Percentiles rank a stretch among this genome's conserved stretches.
These are phyloP conservation scores for Phlebiopsis flavidoalba DNA, from an alignment of 768 basidiomycete species.

Conservation along the genomic window DNA sequence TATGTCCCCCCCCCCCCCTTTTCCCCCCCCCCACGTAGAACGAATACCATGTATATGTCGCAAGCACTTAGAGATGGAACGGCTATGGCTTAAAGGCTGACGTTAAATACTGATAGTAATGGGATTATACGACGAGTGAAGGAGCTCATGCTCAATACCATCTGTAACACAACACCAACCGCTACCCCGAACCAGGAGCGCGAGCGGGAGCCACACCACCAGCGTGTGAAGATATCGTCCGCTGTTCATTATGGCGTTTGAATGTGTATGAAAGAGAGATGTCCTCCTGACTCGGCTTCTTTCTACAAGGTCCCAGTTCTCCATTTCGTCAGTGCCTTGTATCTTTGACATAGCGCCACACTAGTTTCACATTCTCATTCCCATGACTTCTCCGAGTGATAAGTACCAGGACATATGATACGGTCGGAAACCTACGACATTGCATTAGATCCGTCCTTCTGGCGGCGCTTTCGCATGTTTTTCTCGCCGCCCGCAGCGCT, in stretches of 20 bases:
- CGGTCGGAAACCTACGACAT: background rate
- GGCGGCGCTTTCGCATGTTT: background rate
- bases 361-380: background rate
- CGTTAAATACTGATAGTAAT: no score
- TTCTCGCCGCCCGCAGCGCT: background rate
- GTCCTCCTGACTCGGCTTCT: background rate
- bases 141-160: no score
- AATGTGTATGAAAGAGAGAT: background rate
- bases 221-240: background rate
- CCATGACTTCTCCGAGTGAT: background rate
- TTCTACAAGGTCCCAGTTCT: background rate
- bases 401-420: background rate
- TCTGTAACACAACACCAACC: no score
- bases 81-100: no score
- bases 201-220: no score
- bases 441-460: background rate
- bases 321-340: background rate
- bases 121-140: no score
- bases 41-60: no score
- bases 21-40: no score
- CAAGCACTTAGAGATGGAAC: no score
- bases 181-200: no score
- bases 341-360: background rate
- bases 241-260: background rate
- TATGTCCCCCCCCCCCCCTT: no score